Base-by-base conservation (phyloP, 176 grass and related monocot genomes). In the Avena insularis region DNA sequence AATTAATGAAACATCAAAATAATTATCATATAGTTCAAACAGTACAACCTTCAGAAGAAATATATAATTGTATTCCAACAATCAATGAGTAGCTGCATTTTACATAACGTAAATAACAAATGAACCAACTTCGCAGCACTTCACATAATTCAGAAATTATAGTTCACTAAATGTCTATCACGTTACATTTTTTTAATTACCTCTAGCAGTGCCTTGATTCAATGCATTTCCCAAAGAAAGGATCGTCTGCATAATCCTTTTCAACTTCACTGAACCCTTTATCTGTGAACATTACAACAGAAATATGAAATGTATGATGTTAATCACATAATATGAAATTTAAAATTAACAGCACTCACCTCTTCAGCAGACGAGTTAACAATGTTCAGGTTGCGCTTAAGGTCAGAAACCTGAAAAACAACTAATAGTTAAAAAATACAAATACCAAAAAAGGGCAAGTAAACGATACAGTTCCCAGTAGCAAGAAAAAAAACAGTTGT, bases 201-300 rank as follows among this genome's bases (percentile, higher is more conserved):
- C 97, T 88, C 97, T 94, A 31, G 97, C 97, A 87, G 97, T 98
- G 59, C 97, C 97, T 92, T 98, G 97, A 83, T 98, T 98, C 85
- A 98, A 86, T 54, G 97, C 97, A 96, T 98, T 98, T 81, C 97
- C 97, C 73, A 98, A 88, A 80, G 97, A 98, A 85, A 98, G 93
- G 91, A 98, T 98, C 38, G 97, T 98, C 82, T 98, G 94, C 97
- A 98, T 96, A 79, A 96, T 96, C 76, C 93, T 98, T 95, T 96
- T 98, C 75, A 98, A 91, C 86, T 98, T 98, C 31, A 87, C 78
- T 75, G 97, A 98, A 90, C 93, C 84, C 83, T 89, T 96, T 88
- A 98, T 96, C 97, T 98, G 57, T 81, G 33, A 87, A 92, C 62
- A 87, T 83, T 16, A 76, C 78, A 68, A 23, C 23, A 84, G 75